Base-by-base conservation (phyloP, 345 rosid species). In the Eucalyptus sp. region DNA sequence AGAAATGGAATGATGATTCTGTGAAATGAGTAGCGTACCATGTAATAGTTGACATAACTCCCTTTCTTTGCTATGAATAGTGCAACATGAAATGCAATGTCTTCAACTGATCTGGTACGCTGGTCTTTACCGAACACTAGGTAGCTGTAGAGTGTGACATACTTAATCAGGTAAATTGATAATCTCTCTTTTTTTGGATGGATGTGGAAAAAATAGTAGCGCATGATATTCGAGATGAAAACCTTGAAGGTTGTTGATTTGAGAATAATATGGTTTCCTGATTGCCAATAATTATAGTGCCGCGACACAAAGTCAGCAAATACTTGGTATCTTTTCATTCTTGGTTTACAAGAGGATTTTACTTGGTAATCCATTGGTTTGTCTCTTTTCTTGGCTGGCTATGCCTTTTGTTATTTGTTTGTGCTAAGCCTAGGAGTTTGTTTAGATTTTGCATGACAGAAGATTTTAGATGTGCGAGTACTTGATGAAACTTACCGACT, bases 21-120 rank as follows among this genome's bases (percentile, higher is more conserved):
- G 86, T 48, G 24, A 50, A 46, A 58, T 58, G 90, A 86, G 58
- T 83, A 18, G 3, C 85, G 71, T 95, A 97, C 99, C 99, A 96
- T 97, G 93, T 97, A 97, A 90, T 97, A 96, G 92, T 97, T 97
- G 37, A 96, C 90, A 88, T 90, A 97, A 90, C 98, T 95, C 93
- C 99, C 99, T 33, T 92, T 95, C 92, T 92, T 97, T 13, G 96
- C 95, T 22, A 97, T 68, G 90, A 97, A 97, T 13, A 93, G 90
- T 33, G 97, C 94, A 84, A 94, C 98, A 9, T 96, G 98, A 87
- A 92, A 97, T 86, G 99, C 97, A 88, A 96, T 95, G 88, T 95
- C 97, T 92, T 96, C 95, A 31, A 92, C 96, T 41, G 96, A 91
- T 92, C 99, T 94, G 27, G 87, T 83, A 31, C 22, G 46, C 49